Conservation (phyloP, 768 basidiomycete species). For the Thelephora aurantiotincta region DNA sequence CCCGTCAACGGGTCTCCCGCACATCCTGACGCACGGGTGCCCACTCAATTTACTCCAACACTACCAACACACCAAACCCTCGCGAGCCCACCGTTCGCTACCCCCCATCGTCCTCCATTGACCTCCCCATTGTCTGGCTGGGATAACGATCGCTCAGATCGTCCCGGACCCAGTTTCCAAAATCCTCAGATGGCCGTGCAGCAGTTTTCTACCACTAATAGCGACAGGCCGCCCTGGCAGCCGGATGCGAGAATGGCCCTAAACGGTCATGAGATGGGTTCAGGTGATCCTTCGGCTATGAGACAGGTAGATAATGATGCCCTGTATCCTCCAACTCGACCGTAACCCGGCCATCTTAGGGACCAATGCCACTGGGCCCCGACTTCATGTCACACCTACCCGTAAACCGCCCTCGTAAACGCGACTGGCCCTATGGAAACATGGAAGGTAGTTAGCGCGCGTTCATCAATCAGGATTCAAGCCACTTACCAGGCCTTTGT, state of each 20-base stretch:
- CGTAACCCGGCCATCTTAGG: not conserved
- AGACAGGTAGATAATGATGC: not conserved
- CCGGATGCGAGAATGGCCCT: not conserved
- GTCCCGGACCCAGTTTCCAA: not conserved
- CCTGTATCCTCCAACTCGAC: too few relatives aligned
- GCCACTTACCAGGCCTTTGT: too few relatives aligned
- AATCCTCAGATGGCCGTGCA: not conserved
- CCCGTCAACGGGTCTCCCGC: not conserved
- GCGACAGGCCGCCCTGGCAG: not conserved
- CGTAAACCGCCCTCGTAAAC: slow-evolving; percentile 8
- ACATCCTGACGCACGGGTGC: not conserved
- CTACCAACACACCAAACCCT: not conserved
- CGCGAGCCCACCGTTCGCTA: not conserved
- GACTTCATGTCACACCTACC: not conserved
- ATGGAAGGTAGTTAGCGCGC: slow-evolving; percentile 21
- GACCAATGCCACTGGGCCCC: not conserved
- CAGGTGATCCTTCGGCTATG: not conserved
- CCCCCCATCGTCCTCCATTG: not conserved
- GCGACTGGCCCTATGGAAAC: slow-evolving; percentile 24
- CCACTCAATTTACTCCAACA: not conserved
- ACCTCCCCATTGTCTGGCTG: not conserved
- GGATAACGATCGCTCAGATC: not conserved
- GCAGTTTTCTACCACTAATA: not conserved
- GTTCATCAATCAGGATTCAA: too few relatives aligned
- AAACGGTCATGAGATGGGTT: not conserved